A percentile compares a stretch with the other conserved stretches of the same genome.
These are phyloP conservation scores for Rusavskia elegans DNA, from an alignment of 495 filamentous ascomycete genomes.

Conservation along the genomic window DNA sequence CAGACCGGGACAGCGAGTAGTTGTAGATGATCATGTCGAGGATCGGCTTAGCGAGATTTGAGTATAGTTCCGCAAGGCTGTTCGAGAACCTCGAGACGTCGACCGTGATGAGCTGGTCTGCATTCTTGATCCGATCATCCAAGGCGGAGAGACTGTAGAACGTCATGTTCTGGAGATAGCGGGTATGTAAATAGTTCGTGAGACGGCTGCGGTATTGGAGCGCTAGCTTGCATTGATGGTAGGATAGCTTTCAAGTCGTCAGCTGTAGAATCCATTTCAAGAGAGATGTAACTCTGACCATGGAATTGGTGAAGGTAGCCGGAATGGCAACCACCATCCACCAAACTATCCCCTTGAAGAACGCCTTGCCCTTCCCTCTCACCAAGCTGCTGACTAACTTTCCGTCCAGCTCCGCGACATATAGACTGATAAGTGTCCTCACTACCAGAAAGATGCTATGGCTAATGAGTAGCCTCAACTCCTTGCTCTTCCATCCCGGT, in stretches of 20 bases:
- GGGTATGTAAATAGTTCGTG: slow-evolving; percentile 81
- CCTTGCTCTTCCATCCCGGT: slow-evolving; percentile 77
- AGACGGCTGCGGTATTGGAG: slow-evolving; percentile 83
- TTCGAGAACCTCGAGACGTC: slow-evolving; percentile 95
- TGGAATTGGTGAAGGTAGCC: slow-evolving; percentile 96
- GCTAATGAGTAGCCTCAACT: slow-evolving; percentile 67
- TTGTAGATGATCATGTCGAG: slow-evolving; percentile 96
- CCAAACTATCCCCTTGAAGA: slow-evolving; percentile 79
- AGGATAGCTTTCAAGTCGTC: slow-evolving; percentile 51
- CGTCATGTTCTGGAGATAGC: slow-evolving; percentile 89
- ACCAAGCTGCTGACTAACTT: slow-evolving; percentile 80
- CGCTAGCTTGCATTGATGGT: slow-evolving; percentile 89
- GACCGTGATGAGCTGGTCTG: slow-evolving; percentile 91
- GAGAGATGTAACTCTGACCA: slow-evolving; percentile 41
- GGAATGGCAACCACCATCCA: slow-evolving; percentile 99
- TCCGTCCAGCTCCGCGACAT: slow-evolving; percentile 92
- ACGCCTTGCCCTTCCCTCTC: slow-evolving; percentile 79
- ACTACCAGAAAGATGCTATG: slow-evolving; percentile 81
- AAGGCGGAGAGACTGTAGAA: slow-evolving; percentile 93
- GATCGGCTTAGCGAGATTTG: slow-evolving; percentile 89
- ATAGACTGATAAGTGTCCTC: slow-evolving; percentile 78
- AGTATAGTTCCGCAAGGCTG: slow-evolving; percentile 86
- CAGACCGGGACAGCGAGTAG: slow-evolving; percentile 77
- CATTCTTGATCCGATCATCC: slow-evolving; percentile 96
- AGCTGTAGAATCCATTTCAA: not conserved